A percentile compares a stretch with the other conserved stretches of the same genome.
phyloP scores from a whole-genome alignment of 1,284 basidiomycete species.

The Leccinum proximum region DNA sequence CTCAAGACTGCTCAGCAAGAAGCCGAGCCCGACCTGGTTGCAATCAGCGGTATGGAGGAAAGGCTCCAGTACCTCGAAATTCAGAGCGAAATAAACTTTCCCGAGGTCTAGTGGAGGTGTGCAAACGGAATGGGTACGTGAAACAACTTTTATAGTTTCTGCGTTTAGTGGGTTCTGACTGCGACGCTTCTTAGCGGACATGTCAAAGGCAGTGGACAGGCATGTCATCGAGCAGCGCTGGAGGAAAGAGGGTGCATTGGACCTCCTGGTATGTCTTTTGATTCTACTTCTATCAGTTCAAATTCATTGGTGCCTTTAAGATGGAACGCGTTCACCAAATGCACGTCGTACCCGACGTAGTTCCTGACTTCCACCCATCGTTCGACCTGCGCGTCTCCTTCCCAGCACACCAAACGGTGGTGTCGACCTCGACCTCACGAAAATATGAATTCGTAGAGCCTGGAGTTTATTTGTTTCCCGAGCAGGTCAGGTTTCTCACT shows the following conservation, averaged over 20 bases:
- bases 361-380: conserved; percentile 71
- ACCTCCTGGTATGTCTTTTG: conserved; percentile 66
- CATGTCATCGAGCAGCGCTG: conserved; percentile 84
- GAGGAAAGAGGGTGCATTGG: conserved; percentile 81
- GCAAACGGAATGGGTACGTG: conserved; percentile 73
- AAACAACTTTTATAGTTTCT: conserved; percentile 3
- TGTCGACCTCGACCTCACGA: conserved; percentile 35
- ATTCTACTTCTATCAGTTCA: not conserved
- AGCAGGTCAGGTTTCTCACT: conserved; percentile 45
- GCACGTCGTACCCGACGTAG: conserved; percentile 86
- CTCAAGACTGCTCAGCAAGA: conserved; percentile 30
- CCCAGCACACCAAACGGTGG: conserved; percentile 31
- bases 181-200: conserved; percentile 45
- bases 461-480: conserved; percentile 61
- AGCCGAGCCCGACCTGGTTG: conserved; percentile 33
- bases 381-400: conserved; percentile 70
- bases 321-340: conserved; percentile 94
- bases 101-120: conserved; percentile 74
- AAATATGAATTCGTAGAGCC: conserved; percentile 61
- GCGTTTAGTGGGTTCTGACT: conserved; percentile 2
- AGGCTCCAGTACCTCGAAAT: conserved; percentile 53
- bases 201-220: conserved; percentile 69
- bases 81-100: conserved; percentile 74
- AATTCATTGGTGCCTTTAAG: conserved; percentile 35
- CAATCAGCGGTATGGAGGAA: conserved; percentile 38